These are phyloP conservation scores for Corymbia calophylla DNA, from an alignment of 441 rosid species.

Conservation along the genomic window DNA sequence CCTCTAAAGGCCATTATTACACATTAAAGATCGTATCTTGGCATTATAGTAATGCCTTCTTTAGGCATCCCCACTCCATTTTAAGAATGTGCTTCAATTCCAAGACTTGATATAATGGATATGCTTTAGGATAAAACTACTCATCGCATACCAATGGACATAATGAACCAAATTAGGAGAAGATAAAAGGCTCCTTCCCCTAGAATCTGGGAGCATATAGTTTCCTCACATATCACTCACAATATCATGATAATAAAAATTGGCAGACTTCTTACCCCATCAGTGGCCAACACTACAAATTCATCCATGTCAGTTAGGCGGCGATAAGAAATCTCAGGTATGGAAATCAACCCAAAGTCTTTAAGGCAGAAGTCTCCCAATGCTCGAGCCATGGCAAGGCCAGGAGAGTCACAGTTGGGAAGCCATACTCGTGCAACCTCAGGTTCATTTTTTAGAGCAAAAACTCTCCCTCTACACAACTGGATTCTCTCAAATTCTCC, in stretches of 20 bases:
- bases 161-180: not conserved
- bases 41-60: not conserved
- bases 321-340: conserved; percentile 9
- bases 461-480: conserved; percentile 15
- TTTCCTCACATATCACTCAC: not conserved
- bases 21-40: not conserved
- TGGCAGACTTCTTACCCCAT: conserved; percentile 9
- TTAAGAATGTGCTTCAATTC: not conserved
- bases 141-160: not conserved
- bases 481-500: conserved; percentile 15
- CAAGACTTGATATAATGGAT: not conserved
- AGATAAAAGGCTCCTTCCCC: not conserved
- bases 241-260: not conserved
- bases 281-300: conserved; percentile 19
- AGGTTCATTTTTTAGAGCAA: conserved; percentile 16
- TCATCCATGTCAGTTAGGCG: conserved; percentile 12
- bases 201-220: not conserved
- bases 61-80: not conserved
- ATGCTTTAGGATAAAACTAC: not conserved
- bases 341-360: conserved; percentile 16
- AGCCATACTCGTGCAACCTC: conserved; percentile 20
- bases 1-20: not conserved
- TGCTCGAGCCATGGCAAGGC: conserved; percentile 25
- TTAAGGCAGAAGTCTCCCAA: conserved; percentile 22
- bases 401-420: conserved; percentile 13